Base-by-base conservation (phyloP, 768 basidiomycete species). In the Cystobasidium tubakii region DNA sequence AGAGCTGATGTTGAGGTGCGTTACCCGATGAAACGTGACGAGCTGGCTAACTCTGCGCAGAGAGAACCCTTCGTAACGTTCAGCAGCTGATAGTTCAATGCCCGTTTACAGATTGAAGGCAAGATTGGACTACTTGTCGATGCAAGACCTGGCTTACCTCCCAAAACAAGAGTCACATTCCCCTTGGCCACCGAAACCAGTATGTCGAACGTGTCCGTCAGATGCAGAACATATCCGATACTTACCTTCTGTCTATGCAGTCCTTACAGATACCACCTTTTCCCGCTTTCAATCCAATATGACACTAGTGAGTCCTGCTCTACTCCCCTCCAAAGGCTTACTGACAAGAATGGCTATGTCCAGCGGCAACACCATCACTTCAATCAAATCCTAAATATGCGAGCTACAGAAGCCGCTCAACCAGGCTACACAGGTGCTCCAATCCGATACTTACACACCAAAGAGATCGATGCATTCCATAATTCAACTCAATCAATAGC, bases 251-350 rank as follows among this genome's bases (percentile, higher is more conserved):
- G 2, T 15, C 31, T 29, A 9, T 66, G 13, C 79, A 96, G 92
- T 94, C 75, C 82, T 95, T 4, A 87, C 89, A 10, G 86, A 88
- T 65, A 82, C 80, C 39, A 75, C 86, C 1, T 88, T 90, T 63
- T 80, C 87, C 70, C 87, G 88, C 15, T 97, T 97, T 81, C 90
- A 93, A 81, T 90, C 91, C 74, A 93, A 95, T 80, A 97, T 99
- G 94, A 86, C 90, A 53, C 82, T 84, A 76, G 91, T 95, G 80
- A 79, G 89, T 85, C 31, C 0, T 10, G 17, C 10, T 54, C n/a
- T n/a, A n/a, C n/a, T n/a, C n/a, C n/a, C n/a, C n/a, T n/a, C n/a
- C n/a, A n/a, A n/a, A n/a, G n/a, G n/a, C n/a, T n/a, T n/a, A n/a
- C n/a, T n/a, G n/a, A n/a, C n/a, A n/a, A n/a, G n/a, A n/a, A n/a